Evolutionary conservation across 345 rosid species (phyloP).

Genomic region (Angophora floribunda): DNA sequence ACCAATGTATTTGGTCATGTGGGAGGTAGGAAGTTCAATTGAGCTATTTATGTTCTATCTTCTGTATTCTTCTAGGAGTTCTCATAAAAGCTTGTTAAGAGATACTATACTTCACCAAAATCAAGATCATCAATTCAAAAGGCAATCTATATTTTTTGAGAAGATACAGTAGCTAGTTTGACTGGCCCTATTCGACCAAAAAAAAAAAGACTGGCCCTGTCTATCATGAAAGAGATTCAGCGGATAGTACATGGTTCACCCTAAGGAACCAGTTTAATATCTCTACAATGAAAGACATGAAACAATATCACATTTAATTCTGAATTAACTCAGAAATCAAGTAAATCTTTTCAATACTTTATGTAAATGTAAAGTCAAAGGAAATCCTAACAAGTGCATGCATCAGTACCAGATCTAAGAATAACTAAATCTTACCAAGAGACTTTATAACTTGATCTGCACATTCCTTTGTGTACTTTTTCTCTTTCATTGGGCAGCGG

Average conservation of each 20-base stretch:
- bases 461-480: constrained; percentile 52
- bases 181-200: no score
- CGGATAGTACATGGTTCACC: background rate
- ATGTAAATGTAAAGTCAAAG: background rate
- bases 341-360: background rate
- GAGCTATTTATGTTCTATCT: background rate
- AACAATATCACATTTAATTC: background rate
- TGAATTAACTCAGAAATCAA: background rate
- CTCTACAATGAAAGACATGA: background rate
- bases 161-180: background rate
- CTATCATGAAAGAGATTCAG: background rate
- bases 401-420: background rate
- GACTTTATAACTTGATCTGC: constrained; percentile 37
- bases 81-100: background rate
- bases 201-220: background rate
- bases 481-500: constrained; percentile 55
- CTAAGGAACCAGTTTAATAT: background rate
- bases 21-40: background rate
- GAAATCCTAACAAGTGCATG: background rate
- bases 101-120: background rate
- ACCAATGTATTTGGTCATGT: background rate
- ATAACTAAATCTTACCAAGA: constrained; percentile 25
- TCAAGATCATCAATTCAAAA: background rate
- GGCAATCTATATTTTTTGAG: background rate
- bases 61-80: background rate